Evolutionary conservation across 2,329 filamentous ascomycete genomes (phyloP).

Genomic region (Sporothrix mexicana): DNA sequence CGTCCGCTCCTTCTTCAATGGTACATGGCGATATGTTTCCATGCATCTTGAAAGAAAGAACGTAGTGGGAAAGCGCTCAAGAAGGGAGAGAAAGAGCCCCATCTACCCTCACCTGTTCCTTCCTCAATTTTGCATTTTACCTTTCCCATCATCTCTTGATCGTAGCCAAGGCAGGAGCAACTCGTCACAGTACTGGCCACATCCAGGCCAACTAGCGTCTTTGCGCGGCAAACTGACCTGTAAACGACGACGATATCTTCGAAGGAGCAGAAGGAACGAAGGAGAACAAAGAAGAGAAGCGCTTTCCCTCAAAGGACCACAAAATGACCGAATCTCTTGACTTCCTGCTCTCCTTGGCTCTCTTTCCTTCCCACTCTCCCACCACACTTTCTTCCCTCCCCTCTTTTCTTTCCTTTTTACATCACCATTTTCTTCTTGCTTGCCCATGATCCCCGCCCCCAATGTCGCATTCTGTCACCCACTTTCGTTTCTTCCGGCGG

Average conservation of each 20-base stretch:
- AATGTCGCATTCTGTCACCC: neutral
- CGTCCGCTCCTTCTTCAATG: neutral
- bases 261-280: constrained; percentile 26
- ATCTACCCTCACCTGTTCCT: neutral
- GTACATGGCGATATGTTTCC: no score
- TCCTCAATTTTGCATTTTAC: neutral
- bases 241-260: neutral
- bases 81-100: neutral
- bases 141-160: neutral
- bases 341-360: neutral
- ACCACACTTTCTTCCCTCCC: neutral
- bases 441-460: neutral
- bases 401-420: neutral
- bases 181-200: constrained; percentile 23
- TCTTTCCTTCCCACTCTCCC: neutral
- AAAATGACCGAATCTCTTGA: neutral
- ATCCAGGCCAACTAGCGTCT: neutral
- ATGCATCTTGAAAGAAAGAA: no score
- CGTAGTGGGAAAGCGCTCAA: neutral
- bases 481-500: neutral
- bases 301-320: neutral
- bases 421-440: neutral
- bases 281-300: neutral
- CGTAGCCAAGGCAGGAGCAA: constrained; percentile 16
- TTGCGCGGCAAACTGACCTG: constrained; percentile 26